These are phyloP conservation scores for Phaeophleospora eucalypticola DNA, from an alignment of 2,329 filamentous ascomycete species.

Conservation along the genomic window DNA sequence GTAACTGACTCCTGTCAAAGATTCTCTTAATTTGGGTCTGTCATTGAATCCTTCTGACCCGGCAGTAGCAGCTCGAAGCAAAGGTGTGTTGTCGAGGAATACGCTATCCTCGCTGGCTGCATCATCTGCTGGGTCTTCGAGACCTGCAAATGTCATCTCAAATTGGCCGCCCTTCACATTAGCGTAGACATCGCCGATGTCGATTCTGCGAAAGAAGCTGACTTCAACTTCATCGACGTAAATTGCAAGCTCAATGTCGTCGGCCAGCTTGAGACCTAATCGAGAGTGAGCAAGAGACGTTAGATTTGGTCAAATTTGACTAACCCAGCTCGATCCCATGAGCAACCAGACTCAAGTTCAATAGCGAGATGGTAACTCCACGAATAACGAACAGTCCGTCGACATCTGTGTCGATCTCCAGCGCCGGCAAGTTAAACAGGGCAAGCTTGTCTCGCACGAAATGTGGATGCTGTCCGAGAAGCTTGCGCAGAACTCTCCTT, in stretches of 20 bases:
- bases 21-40: constrained; percentile 25
- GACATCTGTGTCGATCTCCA: constrained; percentile 54
- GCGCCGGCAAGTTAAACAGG: constrained; percentile 47
- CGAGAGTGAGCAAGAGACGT: not conserved
- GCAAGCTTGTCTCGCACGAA: constrained; percentile 52
- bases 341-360: constrained; percentile 47
- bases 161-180: constrained; percentile 51
- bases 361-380: constrained; percentile 50
- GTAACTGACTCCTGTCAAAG: constrained; percentile 38
- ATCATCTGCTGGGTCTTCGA: constrained; percentile 36
- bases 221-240: constrained; percentile 48
- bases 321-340: constrained; percentile 51
- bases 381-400: constrained; percentile 51
- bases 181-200: constrained; percentile 52
- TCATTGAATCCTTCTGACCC: constrained; percentile 21
- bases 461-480: constrained; percentile 42
- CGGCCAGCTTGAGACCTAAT: constrained; percentile 43
- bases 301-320: not conserved
- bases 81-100: constrained; percentile 43
- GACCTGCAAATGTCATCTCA: constrained; percentile 48
- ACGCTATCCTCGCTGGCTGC: constrained; percentile 37
- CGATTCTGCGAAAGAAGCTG: constrained; percentile 47
- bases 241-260: constrained; percentile 52
- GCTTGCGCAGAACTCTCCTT: constrained; percentile 34
- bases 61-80: constrained; percentile 43